Percentiles rank a stretch among this genome's conserved stretches.
These are phyloP conservation scores for Canavalia ensiformis DNA, from an alignment of 306 rosid species.

Conservation along the genomic window DNA sequence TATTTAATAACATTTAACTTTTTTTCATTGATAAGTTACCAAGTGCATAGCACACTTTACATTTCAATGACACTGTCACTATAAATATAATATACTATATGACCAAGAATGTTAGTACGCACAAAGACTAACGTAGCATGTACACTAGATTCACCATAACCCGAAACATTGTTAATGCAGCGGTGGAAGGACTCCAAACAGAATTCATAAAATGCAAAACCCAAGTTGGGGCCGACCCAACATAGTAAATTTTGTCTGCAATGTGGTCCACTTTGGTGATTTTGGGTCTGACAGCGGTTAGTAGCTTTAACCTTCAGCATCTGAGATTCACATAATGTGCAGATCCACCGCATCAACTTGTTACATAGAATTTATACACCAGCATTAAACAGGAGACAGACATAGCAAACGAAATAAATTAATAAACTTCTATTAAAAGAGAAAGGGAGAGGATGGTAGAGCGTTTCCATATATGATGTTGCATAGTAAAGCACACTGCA, in stretches of 20 bases:
- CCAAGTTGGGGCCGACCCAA: slow-evolving; percentile 6
- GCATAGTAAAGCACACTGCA: slow-evolving; percentile 30
- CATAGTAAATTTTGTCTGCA: slow-evolving; percentile 15
- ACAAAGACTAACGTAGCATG: slow-evolving; percentile 6
- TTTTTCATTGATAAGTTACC: too few species aligned
- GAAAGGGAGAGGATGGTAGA: neutral
- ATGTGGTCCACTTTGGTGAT: slow-evolving; percentile 34
- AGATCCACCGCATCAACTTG: slow-evolving; percentile 35
- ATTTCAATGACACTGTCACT: slow-evolving; percentile 10
- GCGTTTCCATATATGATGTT: neutral
- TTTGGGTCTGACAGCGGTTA: slow-evolving; percentile 34
- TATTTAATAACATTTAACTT: too few species aligned
- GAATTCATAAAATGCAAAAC: slow-evolving; percentile 2
- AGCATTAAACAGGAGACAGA: slow-evolving; percentile 14
- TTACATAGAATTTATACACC: slow-evolving; percentile 26
- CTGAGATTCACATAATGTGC: slow-evolving; percentile 31
- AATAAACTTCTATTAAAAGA: slow-evolving; percentile 8
- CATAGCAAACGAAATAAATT: slow-evolving; percentile 18
- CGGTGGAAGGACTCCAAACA: slow-evolving; percentile 5
- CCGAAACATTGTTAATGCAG: neutral
- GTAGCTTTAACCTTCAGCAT: slow-evolving; percentile 41
- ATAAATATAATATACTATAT: neutral
- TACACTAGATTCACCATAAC: neutral
- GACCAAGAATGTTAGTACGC: neutral
- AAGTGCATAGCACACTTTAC: neutral